Base-by-base conservation (phyloP, 2,329 filamentous ascomycete genomes). In the Trichoderma lentiforme region DNA sequence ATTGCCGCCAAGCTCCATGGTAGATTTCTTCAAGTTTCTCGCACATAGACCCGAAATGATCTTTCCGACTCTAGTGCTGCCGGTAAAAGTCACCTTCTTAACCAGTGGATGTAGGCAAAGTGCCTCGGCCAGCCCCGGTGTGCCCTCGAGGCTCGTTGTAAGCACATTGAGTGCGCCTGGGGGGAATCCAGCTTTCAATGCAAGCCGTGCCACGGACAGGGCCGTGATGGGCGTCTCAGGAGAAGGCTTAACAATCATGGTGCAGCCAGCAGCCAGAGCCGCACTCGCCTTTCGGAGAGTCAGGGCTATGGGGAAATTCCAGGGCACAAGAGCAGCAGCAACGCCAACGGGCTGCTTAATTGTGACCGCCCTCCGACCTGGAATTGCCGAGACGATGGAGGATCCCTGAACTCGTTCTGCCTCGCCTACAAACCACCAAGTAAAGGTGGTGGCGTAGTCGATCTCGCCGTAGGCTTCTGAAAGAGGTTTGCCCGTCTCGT, bases 61-160 rank as follows among this genome's bases (percentile, higher is more conserved):
- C 51, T 89, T 87, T 4, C 93, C 93, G 0, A 94, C 88, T 0
- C 84, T 81, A 0, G 92, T 93, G 76, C 88, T 90, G 21, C 93
- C 93, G 0, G 93, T 95, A 76, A 95, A 96, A 71, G 91, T 92
- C 70, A 95, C 85, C 79, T 94, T 94, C 65, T 83, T 84, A 0
- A 86, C 82, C 0, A 81, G 71, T 0, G 81, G 81, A 71, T 86
- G 84, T 32, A 81, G 80, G 73, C 84, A 86, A 1, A 87, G 81
- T 0, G 82, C 81, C 76, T 86, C 84, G 14, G 83, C 83, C 3
- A 87, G 78, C 1, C 76, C 69, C 0, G 85, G 84, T 0, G 85
- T 86, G 63, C 84, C 83, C 0, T 79, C 80, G 8, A 85, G 76
- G 24, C 82, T 84, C 0, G 85, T 86, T 0, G 84, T 84, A 62